Evolutionary conservation across 495 filamentous ascomycete genomes (phyloP), one percentile per base, ranked within the genome.

Genomic region (Aspergillus kassunensis): DNA sequence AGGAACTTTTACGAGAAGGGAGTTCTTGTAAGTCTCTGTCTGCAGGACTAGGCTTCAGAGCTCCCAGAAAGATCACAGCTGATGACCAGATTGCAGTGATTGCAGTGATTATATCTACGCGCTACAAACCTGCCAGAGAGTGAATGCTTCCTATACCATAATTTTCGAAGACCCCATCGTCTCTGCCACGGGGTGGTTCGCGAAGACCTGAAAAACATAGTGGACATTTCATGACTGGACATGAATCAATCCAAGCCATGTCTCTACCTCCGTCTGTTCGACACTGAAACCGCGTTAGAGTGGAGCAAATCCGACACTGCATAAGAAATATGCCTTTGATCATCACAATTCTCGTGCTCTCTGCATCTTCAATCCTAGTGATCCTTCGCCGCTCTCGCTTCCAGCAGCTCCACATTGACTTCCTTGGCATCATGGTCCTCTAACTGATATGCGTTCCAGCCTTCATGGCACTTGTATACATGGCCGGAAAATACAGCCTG

Each of bases 221-320:
- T 52, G 19, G 59, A 61, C 9, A 62, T 77, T 15, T 59, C 54
- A 19, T 10, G 53, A 59, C 59, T 43, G 23, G 47, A 29, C 10
- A 29, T 43, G 34, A n/a, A 24, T 15, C 18, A 41, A 34, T 7
- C 13, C 9, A 37, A 35, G 35, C 56, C 67, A 36, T 79, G 72
- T 74, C 37, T 79, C 9, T 79, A 79, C 36, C 54, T 79, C 21
- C 71, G 74, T 7, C 62, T 79, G 4, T 79, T 79, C 54, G 75
- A 73, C 55, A 74, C 71, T n/a, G n/a, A n/a, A n/a, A n/a, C n/a
- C n/a, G n/a, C n/a, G n/a, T n/a, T n/a, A n/a, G n/a, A n/a, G n/a
- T n/a, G n/a, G n/a, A n/a, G n/a, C n/a, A n/a, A n/a, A n/a, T n/a
- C n/a, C 6, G 73, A 79, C 53, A 69, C 68, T 25, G 62, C 65